phyloP scores from a whole-genome alignment of 257 asterid genomes.

The Nemophila menziesii region DNA sequence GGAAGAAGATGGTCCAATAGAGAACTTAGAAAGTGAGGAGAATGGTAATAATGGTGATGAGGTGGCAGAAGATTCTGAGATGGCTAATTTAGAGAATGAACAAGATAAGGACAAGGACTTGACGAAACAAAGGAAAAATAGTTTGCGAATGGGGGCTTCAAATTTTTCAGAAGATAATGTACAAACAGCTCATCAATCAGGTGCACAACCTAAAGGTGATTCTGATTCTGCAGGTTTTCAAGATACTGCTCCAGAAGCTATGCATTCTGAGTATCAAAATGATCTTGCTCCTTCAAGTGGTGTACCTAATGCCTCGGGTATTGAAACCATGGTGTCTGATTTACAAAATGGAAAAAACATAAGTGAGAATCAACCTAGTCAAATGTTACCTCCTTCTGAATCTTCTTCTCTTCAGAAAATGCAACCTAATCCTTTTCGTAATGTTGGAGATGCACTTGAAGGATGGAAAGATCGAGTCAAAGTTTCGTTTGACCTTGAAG shows the following conservation, averaged over 20 bases:
- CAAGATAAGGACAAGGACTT: no score
- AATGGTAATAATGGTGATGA: constrained; percentile 46
- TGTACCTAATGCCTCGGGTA: constrained; percentile 40
- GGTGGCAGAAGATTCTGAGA: constrained; percentile 30
- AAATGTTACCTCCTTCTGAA: constrained; percentile 33
- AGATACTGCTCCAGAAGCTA: constrained; percentile 40
- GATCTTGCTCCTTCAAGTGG: constrained; percentile 53
- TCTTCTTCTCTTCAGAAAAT: constrained; percentile 35
- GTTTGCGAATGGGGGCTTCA: constrained; percentile 22
- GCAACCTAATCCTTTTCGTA: constrained; percentile 78
- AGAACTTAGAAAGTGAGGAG: constrained; percentile 25
- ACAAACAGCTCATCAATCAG: constrained; percentile 27
- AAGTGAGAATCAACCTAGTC: constrained; percentile 29
- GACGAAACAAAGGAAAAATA: constrained; percentile 24
- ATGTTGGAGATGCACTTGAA: constrained; percentile 81
- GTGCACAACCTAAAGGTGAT: constrained; percentile 26
- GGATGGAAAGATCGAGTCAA: constrained; percentile 94
- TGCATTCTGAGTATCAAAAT: constrained; percentile 26
- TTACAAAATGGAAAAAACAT: constrained; percentile 33
- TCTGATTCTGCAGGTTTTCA: constrained; percentile 29
- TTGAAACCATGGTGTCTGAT: constrained; percentile 43
- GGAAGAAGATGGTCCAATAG: no score
- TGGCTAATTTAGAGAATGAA: constrained; percentile 25
- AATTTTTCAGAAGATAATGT: constrained; percentile 19
- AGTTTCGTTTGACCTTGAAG: constrained; percentile 66